Base-by-base conservation (phyloP, 2,329 filamentous ascomycete genomes). In the Penicillium griseofulvum region DNA sequence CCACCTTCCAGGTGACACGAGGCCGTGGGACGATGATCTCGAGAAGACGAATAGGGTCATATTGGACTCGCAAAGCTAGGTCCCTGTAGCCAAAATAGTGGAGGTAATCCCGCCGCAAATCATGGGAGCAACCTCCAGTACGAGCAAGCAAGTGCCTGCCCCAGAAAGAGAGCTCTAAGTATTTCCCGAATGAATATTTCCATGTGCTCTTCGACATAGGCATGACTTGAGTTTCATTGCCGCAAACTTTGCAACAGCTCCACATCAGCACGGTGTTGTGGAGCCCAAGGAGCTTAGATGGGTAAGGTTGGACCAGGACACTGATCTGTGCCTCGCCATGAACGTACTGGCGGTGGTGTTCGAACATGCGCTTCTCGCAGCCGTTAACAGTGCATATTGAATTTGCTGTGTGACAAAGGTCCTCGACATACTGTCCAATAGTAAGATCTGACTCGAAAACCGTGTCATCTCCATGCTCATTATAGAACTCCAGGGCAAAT, bases 151-250 rank as follows among this genome's bases (percentile, higher is more conserved):
- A 77, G 36, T 90, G 88, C 39, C 85, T 88, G 68, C 92, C 93
- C 92, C 93, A 99, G 72, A 97, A 97, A 2, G 92, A 91, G 17
- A 99, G 80, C 74, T 99, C 94, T n/a, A 99, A 80, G 67, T 97
- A 99, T 73, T 99, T 99, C 11, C 91, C 94, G 68, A 99, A 96
- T 0, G 94, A 99, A 71, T 99, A 99, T 71, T 95, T 97, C 89
- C 91, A 99, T 0, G 92, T 95, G 65, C 86, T 91, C 54, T 91
- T 87, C 0, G 93, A 97, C 91, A 99, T 97, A 31, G 88, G 87
- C 62, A 90, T 89, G 45, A 92, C 87, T 37, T 91, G 89, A 0
- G 93, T 96, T 70, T 97, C 92, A 62, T 90, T 90, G 49, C 90
- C 87, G 72, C 95, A 99, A 29, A 90, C 81, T 66, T 96, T 94